These are phyloP conservation scores for Acer saccharum DNA, from an alignment of 345 rosid species.

Conservation along the genomic window DNA sequence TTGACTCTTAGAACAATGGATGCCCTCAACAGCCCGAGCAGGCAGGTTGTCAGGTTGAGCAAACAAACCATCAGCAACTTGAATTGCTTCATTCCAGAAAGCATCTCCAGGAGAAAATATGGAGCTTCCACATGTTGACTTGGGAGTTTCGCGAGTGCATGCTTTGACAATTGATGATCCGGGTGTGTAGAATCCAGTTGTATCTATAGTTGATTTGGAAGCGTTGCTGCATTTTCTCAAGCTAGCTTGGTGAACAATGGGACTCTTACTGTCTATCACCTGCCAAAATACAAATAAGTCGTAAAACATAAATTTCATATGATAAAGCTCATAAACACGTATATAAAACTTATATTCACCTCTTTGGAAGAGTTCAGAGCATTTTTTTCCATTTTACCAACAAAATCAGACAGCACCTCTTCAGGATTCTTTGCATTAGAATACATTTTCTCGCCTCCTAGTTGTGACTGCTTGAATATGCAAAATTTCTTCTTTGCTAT, in stretches of 20 bases:
- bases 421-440: slow-evolving; percentile 44
- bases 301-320: slow-evolving; percentile 19
- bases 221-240: slow-evolving; percentile 62
- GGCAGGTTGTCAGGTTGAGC: slow-evolving; percentile 36
- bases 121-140: slow-evolving; percentile 80
- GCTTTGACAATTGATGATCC: slow-evolving; percentile 52
- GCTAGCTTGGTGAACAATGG: slow-evolving; percentile 44
- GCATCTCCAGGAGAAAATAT: slow-evolving; percentile 95
- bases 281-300: slow-evolving; percentile 24
- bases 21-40: slow-evolving; percentile 33
- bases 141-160: slow-evolving; percentile 53
- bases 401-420: slow-evolving; percentile 33
- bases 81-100: slow-evolving; percentile 96
- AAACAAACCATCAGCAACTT: slow-evolving; percentile 83
- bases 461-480: slow-evolving; percentile 28
- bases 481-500: slow-evolving; percentile 54
- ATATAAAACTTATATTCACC: slow-evolving; percentile 38
- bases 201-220: slow-evolving; percentile 36
- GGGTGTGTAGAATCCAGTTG: slow-evolving; percentile 61
- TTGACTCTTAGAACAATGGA: slow-evolving; percentile 23
- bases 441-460: slow-evolving; percentile 29
- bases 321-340: slow-evolving; percentile 16
- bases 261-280: slow-evolving; percentile 32
- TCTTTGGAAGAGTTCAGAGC: slow-evolving; percentile 32
- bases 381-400: slow-evolving; percentile 34